These are phyloP conservation scores for Crithidia sp. DNA, from an alignment of 208 protist species.

Conservation along the genomic window DNA sequence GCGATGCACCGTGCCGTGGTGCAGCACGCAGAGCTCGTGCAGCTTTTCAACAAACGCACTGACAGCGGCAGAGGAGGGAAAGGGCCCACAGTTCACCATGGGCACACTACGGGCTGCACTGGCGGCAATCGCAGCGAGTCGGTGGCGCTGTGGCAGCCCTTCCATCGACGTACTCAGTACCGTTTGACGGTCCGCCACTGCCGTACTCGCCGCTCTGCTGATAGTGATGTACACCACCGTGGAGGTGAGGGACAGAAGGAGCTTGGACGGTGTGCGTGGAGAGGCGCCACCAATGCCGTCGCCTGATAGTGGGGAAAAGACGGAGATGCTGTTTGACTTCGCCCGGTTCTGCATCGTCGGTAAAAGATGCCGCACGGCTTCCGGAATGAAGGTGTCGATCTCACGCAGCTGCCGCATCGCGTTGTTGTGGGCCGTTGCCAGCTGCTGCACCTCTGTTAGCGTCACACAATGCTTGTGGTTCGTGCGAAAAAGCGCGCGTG, in stretches of 20 bases:
- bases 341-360: too few relatives aligned
- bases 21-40: constrained; percentile 6
- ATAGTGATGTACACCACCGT: constrained; percentile 28
- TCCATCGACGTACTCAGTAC: too few relatives aligned
- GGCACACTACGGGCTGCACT: not conserved
- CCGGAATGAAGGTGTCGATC: constrained; percentile 30
- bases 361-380: not conserved
- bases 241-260: constrained; percentile 6
- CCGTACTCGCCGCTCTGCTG: not conserved
- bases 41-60: constrained; percentile 9
- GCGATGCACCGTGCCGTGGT: constrained; percentile 21
- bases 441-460: constrained; percentile 14
- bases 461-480: not conserved
- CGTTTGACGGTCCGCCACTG: not conserved
- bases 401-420: constrained; percentile 25
- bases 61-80: constrained; percentile 16
- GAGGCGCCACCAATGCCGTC: not conserved
- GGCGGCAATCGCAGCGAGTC: constrained; percentile 3
- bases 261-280: not conserved
- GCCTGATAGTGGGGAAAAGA: too few relatives aligned
- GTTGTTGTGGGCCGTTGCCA: constrained; percentile 20
- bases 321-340: too few relatives aligned
- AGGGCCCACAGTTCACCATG: constrained; percentile 3
- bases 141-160: not conserved
- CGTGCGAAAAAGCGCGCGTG: constrained; percentile 1